These are phyloP conservation scores for Lobosporangium transversale DNA, from an alignment of 192 early-diverging fungal genomes.

Conservation along the genomic window DNA sequence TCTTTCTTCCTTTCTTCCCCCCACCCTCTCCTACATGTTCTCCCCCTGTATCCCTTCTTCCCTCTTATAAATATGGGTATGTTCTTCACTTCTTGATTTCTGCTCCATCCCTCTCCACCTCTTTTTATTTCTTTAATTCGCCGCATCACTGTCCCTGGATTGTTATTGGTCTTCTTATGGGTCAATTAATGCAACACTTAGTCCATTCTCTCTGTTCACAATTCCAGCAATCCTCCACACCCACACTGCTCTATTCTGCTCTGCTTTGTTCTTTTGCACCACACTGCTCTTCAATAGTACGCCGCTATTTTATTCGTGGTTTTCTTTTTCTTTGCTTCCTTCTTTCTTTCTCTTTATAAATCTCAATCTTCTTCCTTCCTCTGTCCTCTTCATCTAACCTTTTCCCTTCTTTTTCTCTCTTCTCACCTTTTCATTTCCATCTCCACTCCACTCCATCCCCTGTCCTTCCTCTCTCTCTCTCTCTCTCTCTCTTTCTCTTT, in stretches of 20 bases:
- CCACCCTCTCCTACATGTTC: neutral
- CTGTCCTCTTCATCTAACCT: neutral
- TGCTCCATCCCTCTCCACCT: neutral
- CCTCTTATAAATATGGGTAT: no score
- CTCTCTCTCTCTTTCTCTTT: neutral
- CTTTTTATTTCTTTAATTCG: neutral
- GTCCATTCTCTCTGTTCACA: neutral
- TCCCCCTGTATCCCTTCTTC: no score
- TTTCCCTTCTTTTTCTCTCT: neutral
- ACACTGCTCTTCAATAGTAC: no score
- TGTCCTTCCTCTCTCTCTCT: neutral
- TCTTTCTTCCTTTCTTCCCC: neutral
- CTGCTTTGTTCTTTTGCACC: no score
- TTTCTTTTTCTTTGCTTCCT: neutral
- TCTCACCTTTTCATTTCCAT: neutral
- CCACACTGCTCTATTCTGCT: neutral
- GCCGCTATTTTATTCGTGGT: no score
- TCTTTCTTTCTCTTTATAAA: constrained; percentile 2
- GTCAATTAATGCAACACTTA: neutral
- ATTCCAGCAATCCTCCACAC: neutral
- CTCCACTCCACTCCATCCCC: neutral
- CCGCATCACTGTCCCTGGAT: neutral
- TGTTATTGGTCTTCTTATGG: neutral
- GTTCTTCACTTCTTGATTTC: no score
- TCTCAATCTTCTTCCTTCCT: neutral